phyloP scores from a whole-genome alignment of 1,139 yeast species.

The Pichia cactophila region DNA sequence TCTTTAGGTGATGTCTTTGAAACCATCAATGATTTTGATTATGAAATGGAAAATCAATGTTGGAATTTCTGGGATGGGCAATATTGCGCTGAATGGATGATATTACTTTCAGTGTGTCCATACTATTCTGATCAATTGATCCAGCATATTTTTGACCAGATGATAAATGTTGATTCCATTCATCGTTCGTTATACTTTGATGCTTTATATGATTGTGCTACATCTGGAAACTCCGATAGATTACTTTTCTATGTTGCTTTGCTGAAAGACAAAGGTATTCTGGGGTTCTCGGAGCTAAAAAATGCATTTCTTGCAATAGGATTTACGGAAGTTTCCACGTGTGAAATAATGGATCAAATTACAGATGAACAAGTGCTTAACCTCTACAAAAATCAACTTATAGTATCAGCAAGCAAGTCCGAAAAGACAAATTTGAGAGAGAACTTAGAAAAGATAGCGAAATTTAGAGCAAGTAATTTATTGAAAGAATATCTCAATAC shows the following conservation, averaged over 20 bases:
- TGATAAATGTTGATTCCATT: slow-evolving; percentile 44
- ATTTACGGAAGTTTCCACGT: slow-evolving; percentile 27
- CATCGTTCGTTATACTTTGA: slow-evolving; percentile 63
- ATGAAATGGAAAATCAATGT: slow-evolving; percentile 14
- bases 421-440: slow-evolving; percentile 28
- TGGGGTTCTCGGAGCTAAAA: slow-evolving; percentile 55
- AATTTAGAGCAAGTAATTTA: slow-evolving; percentile 36
- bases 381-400: slow-evolving; percentile 21
- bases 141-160: slow-evolving; percentile 52
- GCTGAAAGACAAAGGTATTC: slow-evolving; percentile 46
- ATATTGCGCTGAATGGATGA: slow-evolving; percentile 31
- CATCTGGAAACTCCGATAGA: slow-evolving; percentile 37
- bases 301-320: slow-evolving; percentile 50
- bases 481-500: slow-evolving; percentile 41
- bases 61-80: slow-evolving; percentile 22
- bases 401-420: slow-evolving; percentile 17
- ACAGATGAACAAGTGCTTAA: slow-evolving; percentile 23
- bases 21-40: slow-evolving; percentile 20
- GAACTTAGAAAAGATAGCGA: slow-evolving; percentile 38
- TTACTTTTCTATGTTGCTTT: slow-evolving; percentile 47
- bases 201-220: slow-evolving; percentile 45
- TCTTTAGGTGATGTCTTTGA: slow-evolving; percentile 20
- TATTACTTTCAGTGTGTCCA: slow-evolving; percentile 52
- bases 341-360: slow-evolving; percentile 19
- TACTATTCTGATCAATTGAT: slow-evolving; percentile 57